phyloP scores from a whole-genome alignment of 345 rosid species.

The Citrus mangshanensis region DNA sequence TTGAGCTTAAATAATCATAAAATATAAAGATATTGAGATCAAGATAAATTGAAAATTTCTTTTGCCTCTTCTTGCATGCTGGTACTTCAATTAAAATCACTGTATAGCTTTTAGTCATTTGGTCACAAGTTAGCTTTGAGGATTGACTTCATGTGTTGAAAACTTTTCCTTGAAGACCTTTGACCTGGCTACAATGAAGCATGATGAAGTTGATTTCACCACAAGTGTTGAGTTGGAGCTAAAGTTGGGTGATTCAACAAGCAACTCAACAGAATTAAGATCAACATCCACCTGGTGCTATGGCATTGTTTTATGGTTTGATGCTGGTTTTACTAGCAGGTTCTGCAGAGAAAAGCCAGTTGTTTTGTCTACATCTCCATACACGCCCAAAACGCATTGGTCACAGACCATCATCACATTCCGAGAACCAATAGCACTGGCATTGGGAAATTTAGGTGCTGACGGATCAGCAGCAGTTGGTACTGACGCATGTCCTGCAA shows the following conservation, averaged over 20 bases:
- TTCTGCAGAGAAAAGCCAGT: slow-evolving; percentile 86
- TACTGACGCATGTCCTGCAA: slow-evolving; percentile 54
- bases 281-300: slow-evolving; percentile 46
- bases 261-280: slow-evolving; percentile 15
- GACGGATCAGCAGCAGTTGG: slow-evolving; percentile 46
- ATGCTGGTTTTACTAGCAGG: slow-evolving; percentile 77
- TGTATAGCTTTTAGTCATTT: background rate
- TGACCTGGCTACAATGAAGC: slow-evolving; percentile 79
- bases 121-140: slow-evolving; percentile 13
- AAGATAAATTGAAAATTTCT: background rate
- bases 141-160: background rate
- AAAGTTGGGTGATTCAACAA: slow-evolving; percentile 13
- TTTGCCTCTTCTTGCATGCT: background rate
- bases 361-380: slow-evolving; percentile 80
- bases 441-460: slow-evolving; percentile 20
- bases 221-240: slow-evolving; percentile 49
- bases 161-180: slow-evolving; percentile 51
- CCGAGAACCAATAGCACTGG: slow-evolving; percentile 66
- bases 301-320: slow-evolving; percentile 90
- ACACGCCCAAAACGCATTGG: slow-evolving; percentile 87
- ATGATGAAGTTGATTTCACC: slow-evolving; percentile 90
- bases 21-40: background rate
- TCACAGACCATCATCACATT: slow-evolving; percentile 84
- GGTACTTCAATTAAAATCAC: background rate
- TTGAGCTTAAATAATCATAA: background rate